Base-by-base conservation (phyloP, 164 flowering plant species). In the Amborella trichopoda region DNA sequence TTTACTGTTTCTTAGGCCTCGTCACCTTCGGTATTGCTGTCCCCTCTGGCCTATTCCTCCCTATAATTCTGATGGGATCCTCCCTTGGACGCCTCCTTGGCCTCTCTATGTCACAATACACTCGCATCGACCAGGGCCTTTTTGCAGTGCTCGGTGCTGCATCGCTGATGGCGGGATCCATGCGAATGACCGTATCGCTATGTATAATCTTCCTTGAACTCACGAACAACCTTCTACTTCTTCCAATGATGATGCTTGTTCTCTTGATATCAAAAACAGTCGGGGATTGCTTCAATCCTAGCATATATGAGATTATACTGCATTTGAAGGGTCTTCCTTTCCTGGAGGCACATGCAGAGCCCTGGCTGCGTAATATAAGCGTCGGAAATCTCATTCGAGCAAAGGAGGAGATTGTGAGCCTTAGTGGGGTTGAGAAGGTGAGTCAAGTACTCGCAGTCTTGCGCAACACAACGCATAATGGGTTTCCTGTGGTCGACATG, bases 71-170 rank as follows among this genome's bases (percentile, higher is more conserved):
- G 49, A 73, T 84, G 1, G 97, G 97, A n/a, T 94, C 97, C 18
- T 50, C 86, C 42, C 85, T 80, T 63, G 97, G 97, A 3, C 87
- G 97, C 20, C 60, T 74, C 48, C 66, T 81, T 23, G 97, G 95
- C 21, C 76, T 78, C 77, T 5, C 83, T 28, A 13, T 79, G 44
- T 77, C 83, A 18, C 52, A 76, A 14, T 19, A 55, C 54, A 56
- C 91, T 9, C 74, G 51, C 59, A 75, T 89, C 28, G 64, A 73
- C 62, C 75, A 80, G 53, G 95, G 95, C 23, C 85, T 89, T 18
- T 89, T 70, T 56, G 94, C 97, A 20, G 87, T 89, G 19, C 70
- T 89, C 3, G 97, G 97, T 16, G 65, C 95, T 50, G 88, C 97
- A 60, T 75, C 95, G 10, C 50, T 89, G 64, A 87, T 89, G 22